phyloP scores from a whole-genome alignment of 805 yeast genomes.

The Peterozyma xylosa region DNA sequence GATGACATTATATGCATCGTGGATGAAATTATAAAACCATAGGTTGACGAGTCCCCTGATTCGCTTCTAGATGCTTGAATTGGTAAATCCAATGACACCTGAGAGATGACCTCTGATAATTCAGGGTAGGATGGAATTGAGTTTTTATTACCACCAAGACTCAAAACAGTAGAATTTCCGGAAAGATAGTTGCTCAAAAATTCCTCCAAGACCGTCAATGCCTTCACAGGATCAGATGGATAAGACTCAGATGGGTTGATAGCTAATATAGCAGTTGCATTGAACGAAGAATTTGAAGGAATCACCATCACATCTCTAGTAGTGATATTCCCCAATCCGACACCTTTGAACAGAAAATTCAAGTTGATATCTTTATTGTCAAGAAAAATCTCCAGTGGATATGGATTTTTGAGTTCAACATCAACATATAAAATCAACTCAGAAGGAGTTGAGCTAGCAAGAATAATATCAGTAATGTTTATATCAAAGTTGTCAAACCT shows the following conservation, averaged over 20 bases:
- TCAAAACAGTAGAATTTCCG: conserved; percentile 24
- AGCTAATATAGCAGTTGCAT: conserved; percentile 15
- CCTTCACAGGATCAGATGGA: conserved; percentile 11
- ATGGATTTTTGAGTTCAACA: conserved; percentile 26
- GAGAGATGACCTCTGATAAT: conserved; percentile 18
- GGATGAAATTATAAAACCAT: conserved; percentile 38
- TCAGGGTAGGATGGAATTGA: conserved; percentile 15
- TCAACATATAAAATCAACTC: conserved; percentile 22
- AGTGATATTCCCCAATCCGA: conserved; percentile 23
- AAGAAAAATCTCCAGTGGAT: conserved; percentile 14
- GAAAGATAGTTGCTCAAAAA: conserved; percentile 32
- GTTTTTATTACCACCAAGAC: conserved; percentile 20
- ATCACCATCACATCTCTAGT: conserved; percentile 18
- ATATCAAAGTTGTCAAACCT: conserved; percentile 4
- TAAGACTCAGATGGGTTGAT: conserved; percentile 11
- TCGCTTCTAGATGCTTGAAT: conserved; percentile 6
- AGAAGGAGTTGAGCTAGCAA: conserved; percentile 20
- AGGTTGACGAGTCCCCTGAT: conserved; percentile 6
- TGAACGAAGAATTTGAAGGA: conserved; percentile 11
- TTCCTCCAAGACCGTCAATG: conserved; percentile 19
- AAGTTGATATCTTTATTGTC: conserved; percentile 19
- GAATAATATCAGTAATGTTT: conserved; percentile 11
- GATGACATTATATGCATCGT: conserved; percentile 49
- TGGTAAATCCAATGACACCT: conserved; percentile 21
- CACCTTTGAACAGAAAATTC: conserved; percentile 22